Evolutionary conservation across 495 filamentous ascomycete genomes (phyloP).

Genomic region (Neurospora sublineolata): DNA sequence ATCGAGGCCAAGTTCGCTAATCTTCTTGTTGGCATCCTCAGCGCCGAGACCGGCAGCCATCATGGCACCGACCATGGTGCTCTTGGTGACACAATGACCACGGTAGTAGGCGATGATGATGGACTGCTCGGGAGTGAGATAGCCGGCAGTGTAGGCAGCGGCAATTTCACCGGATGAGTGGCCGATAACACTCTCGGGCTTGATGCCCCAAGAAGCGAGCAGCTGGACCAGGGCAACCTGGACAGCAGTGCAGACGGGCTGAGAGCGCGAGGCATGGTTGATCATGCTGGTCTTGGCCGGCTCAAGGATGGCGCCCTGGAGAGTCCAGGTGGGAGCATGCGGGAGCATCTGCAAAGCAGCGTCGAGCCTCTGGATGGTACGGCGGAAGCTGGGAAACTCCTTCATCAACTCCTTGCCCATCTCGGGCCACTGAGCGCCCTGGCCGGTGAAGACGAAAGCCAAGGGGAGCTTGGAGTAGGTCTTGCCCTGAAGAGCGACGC

Average conservation of each 20-base stretch:
- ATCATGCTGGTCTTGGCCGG: slow-evolving; percentile 20
- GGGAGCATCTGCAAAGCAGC: not conserved
- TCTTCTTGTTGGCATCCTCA: slow-evolving; percentile 10
- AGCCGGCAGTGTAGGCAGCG: slow-evolving; percentile 30
- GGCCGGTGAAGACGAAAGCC: slow-evolving; percentile 30
- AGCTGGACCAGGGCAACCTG: slow-evolving; percentile 43
- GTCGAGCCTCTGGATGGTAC: slow-evolving; percentile 14
- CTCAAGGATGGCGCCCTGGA: slow-evolving; percentile 2
- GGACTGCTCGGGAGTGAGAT: slow-evolving; percentile 28
- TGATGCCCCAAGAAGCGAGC: slow-evolving; percentile 34
- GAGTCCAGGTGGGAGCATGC: slow-evolving; percentile 1
- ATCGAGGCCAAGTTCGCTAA: slow-evolving; percentile 9
- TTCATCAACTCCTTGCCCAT: slow-evolving; percentile 38
- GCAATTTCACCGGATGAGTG: slow-evolving; percentile 54
- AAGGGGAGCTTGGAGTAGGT: slow-evolving; percentile 2
- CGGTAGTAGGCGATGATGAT: slow-evolving; percentile 36
- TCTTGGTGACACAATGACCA: slow-evolving; percentile 16
- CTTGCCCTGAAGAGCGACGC: not conserved
- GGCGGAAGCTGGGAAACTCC: slow-evolving; percentile 13
- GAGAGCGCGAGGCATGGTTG: slow-evolving; percentile 25
- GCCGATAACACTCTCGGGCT: slow-evolving; percentile 38
- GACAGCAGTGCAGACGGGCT: slow-evolving; percentile 35
- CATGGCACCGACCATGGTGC: slow-evolving; percentile 27
- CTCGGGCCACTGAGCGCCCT: slow-evolving; percentile 34
- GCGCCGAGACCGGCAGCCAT: slow-evolving; percentile 28